Conservation (phyloP, 345 rosid species). For the Melaleuca alternifolia region DNA sequence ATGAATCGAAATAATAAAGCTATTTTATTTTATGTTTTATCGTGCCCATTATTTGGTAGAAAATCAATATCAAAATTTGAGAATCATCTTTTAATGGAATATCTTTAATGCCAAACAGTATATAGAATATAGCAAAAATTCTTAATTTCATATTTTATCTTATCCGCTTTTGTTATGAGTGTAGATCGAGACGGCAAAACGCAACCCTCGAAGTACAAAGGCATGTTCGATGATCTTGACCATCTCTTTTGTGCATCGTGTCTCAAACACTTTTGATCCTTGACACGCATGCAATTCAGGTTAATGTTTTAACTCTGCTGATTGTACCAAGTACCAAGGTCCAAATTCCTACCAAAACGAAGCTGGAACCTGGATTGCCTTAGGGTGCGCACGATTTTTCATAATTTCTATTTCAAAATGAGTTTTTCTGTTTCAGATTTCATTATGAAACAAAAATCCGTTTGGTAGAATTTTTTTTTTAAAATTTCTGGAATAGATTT, state of each 20-base stretch:
- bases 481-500: too few species aligned
- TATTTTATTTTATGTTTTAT: too few species aligned
- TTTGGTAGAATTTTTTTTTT: too few species aligned
- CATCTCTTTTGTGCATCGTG: too few species aligned
- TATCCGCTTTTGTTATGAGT: not conserved
- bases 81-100: too few species aligned
- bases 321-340: not conserved
- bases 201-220: not conserved
- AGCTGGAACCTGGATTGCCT: not conserved
- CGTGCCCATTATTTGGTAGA: too few species aligned
- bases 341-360: not conserved
- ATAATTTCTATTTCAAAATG: too few species aligned
- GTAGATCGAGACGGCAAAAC: not conserved
- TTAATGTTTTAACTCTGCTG: not conserved
- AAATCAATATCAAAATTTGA: too few species aligned
- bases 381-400: too few species aligned
- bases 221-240: not conserved
- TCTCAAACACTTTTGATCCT: not conserved
- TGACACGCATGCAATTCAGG: not conserved
- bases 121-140: not conserved
- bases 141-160: not conserved
- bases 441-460: too few species aligned
- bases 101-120: not conserved
- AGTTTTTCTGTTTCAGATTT: too few species aligned
- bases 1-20: too few species aligned